phyloP scores from a whole-genome alignment of 2,329 filamentous ascomycete species.

The Dothistroma septosporum region DNA sequence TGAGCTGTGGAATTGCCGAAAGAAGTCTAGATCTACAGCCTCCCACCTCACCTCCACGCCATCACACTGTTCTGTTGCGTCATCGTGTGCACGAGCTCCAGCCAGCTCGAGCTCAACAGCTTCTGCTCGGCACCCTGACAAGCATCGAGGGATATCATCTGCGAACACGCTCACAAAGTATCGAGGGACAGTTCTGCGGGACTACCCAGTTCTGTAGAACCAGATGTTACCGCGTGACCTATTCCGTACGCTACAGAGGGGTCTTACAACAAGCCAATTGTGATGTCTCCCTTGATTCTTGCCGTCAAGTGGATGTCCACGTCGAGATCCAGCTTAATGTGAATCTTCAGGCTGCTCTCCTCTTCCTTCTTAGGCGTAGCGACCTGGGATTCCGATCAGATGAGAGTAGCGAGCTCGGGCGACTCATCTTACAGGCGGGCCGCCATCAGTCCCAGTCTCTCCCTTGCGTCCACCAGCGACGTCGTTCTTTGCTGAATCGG shows the following conservation, averaged over 20 bases:
- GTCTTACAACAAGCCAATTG: slow-evolving; percentile 28
- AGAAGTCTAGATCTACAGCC: not conserved
- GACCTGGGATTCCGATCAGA: not conserved
- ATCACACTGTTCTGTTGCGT: not conserved
- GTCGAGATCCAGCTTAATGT: slow-evolving; percentile 29
- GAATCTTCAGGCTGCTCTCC: slow-evolving; percentile 29
- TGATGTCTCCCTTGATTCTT: slow-evolving; percentile 31
- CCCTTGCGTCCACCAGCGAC: not conserved
- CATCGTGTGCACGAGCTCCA: not conserved
- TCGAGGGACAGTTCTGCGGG: not conserved
- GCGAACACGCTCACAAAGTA: not conserved
- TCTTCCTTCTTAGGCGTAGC: slow-evolving; percentile 7
- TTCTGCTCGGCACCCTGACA: not conserved
- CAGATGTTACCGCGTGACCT: not conserved
- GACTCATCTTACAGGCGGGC: not conserved
- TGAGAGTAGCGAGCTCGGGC: not conserved
- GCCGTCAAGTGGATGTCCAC: slow-evolving; percentile 31
- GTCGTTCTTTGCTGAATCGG: not conserved
- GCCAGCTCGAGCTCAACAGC: not conserved
- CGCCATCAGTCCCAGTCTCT: not conserved
- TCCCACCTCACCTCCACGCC: not conserved
- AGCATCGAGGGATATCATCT: not conserved
- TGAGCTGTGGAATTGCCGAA: not conserved
- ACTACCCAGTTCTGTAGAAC: not conserved
- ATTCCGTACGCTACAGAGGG: not conserved